Conservation (phyloP, 2,329 filamentous ascomycete species). For the Aspergillus sp. region DNA sequence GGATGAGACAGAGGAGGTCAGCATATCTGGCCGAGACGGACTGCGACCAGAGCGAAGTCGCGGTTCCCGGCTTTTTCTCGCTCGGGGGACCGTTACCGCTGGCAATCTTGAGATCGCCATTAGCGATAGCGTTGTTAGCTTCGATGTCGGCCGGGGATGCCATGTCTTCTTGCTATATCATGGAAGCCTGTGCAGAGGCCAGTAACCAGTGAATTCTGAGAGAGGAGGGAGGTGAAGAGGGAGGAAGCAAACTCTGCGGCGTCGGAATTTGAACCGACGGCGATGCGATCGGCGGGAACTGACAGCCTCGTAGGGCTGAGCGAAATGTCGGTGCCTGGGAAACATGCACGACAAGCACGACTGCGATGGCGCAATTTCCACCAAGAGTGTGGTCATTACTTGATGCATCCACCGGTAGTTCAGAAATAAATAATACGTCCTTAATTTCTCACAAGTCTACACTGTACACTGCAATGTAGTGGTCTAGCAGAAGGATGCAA, state of each 20-base stretch:
- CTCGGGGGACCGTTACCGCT: neutral
- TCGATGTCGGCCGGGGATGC: neutral
- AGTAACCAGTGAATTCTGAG: neutral
- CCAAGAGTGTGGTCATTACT: too few species aligned
- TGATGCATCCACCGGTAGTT: too few species aligned
- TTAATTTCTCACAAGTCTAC: too few species aligned
- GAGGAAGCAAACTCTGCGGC: neutral
- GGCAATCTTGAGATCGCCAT: neutral
- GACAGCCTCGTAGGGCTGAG: neutral
- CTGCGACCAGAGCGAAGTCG: slow-evolving; percentile 27
- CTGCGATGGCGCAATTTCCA: too few species aligned
- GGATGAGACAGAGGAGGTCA: slow-evolving; percentile 41
- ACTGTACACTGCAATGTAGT: too few species aligned
- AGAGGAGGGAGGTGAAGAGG: neutral
- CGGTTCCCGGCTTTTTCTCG: neutral
- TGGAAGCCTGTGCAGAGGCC: neutral
- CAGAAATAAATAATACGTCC: too few species aligned
- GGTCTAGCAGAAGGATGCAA: too few species aligned
- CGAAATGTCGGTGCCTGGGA: neutral
- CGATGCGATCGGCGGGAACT: neutral
- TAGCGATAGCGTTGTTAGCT: neutral
- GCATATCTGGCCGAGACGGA: slow-evolving; percentile 32
- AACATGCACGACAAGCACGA: too few species aligned
- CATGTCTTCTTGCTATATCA: neutral
- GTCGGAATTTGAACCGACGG: neutral